Conservation (phyloP, 1,284 basidiomycete species). For the Phellopilus nigrolimitatus region DNA sequence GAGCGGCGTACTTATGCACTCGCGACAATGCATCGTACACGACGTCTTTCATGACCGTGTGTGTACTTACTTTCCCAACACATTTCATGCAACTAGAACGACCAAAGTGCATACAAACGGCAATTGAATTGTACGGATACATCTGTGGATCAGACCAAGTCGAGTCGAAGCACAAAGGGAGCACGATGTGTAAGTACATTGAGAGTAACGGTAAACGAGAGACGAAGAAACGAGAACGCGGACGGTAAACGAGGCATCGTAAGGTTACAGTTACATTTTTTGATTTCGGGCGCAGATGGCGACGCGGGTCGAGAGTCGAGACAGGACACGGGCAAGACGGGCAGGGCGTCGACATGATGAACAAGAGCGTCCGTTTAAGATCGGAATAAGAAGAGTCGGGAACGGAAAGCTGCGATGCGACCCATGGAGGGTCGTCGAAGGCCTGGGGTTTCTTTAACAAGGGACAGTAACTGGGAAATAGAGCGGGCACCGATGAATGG, state of each 20-base stretch:
- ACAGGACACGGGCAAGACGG: conserved; percentile 1
- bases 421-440: not conserved
- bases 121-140: too few relatives aligned
- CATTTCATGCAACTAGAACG: too few relatives aligned
- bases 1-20: too few relatives aligned
- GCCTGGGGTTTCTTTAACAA: not conserved
- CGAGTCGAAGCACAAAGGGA: too few relatives aligned
- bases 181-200: not conserved
- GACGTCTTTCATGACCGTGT: too few relatives aligned
- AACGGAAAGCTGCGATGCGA: too few relatives aligned
- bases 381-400: not conserved
- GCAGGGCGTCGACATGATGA: not conserved
- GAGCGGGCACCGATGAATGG: conserved; percentile 13
- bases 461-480: not conserved
- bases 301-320: not conserved
- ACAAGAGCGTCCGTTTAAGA: not conserved
- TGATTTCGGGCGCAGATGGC: too few relatives aligned
- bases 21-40: too few relatives aligned
- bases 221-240: conserved; percentile 1
- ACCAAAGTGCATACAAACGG: too few relatives aligned
- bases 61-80: too few relatives aligned
- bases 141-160: too few relatives aligned
- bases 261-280: conserved; percentile 18
- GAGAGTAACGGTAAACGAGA: not conserved
- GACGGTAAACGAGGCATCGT: conserved; percentile 4